Conservation (phyloP, 768 basidiomycete genomes). For the Gelatoporia subvermispora region DNA sequence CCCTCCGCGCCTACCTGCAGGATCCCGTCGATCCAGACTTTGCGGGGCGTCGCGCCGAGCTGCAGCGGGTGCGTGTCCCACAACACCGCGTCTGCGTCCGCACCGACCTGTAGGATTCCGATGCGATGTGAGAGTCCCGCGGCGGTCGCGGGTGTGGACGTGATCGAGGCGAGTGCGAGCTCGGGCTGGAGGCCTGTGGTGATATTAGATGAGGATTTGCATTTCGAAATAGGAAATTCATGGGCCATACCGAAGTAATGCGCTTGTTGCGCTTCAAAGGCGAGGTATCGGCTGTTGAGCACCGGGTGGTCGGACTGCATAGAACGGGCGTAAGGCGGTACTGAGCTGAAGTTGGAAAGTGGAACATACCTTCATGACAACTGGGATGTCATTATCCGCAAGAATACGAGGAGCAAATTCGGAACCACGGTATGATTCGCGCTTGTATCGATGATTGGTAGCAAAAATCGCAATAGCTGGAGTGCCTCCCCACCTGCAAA, state of each 20-base stretch:
- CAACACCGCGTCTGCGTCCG: conserved; percentile 38
- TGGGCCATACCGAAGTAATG: conserved; percentile 57
- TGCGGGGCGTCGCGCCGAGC: conserved; percentile 44
- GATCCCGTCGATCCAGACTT: conserved; percentile 84
- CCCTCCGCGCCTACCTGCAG: conserved; percentile 52
- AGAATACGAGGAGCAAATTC: conserved; percentile 79
- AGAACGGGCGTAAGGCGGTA: background rate
- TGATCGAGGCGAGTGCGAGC: conserved; percentile 71
- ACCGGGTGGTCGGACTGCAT: conserved; percentile 64
- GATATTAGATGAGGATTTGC: background rate
- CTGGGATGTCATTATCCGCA: conserved; percentile 58
- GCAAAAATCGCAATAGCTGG: conserved; percentile 83
- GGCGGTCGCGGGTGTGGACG: conserved; percentile 61
- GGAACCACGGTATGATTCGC: conserved; percentile 76
- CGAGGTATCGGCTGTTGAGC: conserved; percentile 65
- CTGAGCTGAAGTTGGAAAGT: background rate
- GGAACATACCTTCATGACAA: conserved; percentile 64
- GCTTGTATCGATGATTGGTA: conserved; percentile 52
- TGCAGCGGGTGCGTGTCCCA: conserved; percentile 37
- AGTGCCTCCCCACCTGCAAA: conserved; percentile 49
- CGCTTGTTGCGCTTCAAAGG: conserved; percentile 83
- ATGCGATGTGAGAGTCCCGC: conserved; percentile 80
- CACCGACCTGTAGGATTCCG: conserved; percentile 47
- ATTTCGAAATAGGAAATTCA: background rate
- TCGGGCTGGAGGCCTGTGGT: conserved; percentile 46